Percentiles rank a stretch among this genome's conserved stretches.
Conservation (phyloP, 345 rosid genomes). For the Trapa bicornis region DNA sequence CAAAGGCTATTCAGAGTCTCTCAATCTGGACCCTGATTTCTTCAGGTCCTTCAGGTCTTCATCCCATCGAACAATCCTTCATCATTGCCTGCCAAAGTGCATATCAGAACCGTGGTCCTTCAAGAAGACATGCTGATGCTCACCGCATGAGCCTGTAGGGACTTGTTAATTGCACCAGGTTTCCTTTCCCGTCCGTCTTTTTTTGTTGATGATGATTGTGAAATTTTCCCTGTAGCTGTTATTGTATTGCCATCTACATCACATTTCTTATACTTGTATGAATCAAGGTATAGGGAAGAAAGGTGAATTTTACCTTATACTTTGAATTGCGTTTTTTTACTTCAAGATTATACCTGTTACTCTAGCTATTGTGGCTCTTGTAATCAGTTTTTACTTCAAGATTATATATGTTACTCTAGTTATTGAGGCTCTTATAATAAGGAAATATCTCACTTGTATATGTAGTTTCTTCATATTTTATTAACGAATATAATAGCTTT, state of each 20-base stretch:
- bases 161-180: background rate
- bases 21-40: constrained; percentile 40
- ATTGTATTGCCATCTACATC: too few species aligned
- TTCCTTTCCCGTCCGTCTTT: background rate
- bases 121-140: background rate
- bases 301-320: background rate
- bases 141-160: background rate
- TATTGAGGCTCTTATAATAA: too few species aligned
- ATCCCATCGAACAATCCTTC: constrained; percentile 1
- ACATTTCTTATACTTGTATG: background rate
- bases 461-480: too few species aligned
- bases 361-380: too few species aligned
- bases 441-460: too few species aligned
- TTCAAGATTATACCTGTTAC: too few species aligned
- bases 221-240: background rate
- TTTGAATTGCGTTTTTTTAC: background rate
- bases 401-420: too few species aligned
- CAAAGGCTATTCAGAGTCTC: constrained; percentile 15
- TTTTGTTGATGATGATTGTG: background rate
- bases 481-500: too few species aligned
- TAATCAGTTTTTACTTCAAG: too few species aligned
- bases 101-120: background rate
- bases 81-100: constrained; percentile 1
- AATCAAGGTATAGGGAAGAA: background rate
- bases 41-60: constrained; percentile 30